These are phyloP conservation scores for Hemileia vastatrix DNA, from an alignment of 1,284 basidiomycete genomes.

Conservation along the genomic window DNA sequence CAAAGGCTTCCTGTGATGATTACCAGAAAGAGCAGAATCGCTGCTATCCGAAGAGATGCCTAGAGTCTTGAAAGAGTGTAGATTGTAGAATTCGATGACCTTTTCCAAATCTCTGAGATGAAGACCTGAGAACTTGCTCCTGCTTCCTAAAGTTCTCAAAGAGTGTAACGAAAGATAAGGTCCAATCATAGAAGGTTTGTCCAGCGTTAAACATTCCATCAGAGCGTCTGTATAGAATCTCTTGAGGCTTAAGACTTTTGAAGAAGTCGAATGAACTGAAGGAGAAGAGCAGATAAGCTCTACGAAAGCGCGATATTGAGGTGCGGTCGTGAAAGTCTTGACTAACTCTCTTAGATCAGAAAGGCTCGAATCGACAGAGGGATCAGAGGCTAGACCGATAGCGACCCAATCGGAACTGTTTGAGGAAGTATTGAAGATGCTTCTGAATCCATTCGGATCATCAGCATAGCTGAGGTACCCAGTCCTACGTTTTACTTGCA, in stretches of 20 bases:
- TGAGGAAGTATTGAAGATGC: slow-evolving; percentile 48
- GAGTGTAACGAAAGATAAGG: slow-evolving; percentile 64
- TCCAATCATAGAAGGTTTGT: slow-evolving; percentile 67
- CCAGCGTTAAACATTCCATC: slow-evolving; percentile 74
- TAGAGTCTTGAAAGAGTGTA: too few species aligned
- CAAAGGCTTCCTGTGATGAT: too few species aligned
- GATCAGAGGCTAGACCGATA: background rate
- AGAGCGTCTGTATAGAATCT: slow-evolving; percentile 64
- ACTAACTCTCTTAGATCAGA: background rate
- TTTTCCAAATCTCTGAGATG: too few species aligned
- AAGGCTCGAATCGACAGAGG: background rate
- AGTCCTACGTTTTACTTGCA: slow-evolving; percentile 82
- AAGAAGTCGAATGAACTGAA: background rate
- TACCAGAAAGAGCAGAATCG: too few species aligned
- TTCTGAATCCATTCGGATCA: slow-evolving; percentile 83
- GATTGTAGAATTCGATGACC: too few species aligned
- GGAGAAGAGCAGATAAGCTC: background rate
- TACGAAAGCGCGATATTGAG: background rate
- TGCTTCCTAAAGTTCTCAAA: too few species aligned
- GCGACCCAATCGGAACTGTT: background rate
- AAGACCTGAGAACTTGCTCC: too few species aligned
- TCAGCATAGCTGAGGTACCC: slow-evolving; percentile 86
- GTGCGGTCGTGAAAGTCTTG: background rate
- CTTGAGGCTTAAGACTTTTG: too few species aligned
- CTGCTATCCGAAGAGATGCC: too few species aligned